Evolutionary conservation across 2,329 filamentous ascomycete species (phyloP), one percentile per base, ranked within the genome.

Genomic region (Hypoxylon sp.): DNA sequence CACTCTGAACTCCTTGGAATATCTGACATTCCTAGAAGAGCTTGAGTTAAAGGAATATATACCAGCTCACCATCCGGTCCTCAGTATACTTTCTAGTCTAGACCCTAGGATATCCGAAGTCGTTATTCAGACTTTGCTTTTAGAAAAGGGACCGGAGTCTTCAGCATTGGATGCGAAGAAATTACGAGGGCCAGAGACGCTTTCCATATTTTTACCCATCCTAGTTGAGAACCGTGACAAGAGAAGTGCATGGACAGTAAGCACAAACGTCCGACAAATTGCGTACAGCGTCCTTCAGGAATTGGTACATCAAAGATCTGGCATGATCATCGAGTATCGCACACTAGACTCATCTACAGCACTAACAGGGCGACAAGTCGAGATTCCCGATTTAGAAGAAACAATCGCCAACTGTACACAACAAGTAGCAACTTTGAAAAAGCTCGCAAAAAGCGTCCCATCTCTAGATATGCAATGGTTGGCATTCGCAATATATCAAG

Each of bases 231-330:
- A 76, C 37, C 78, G 78, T 34, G 63, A 74, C 0, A 75, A 72
- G 9, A 76, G 74, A 48, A 82, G 78, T 58, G 76, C 78, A 0
- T 83, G 81, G 81, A 74, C 77, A 19, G 65, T 72, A 27, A 82
- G 80, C 63, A 76, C 73, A 3, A 50, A 66, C 0, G 62, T 79
- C 21, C 77, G 81, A 11, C 68, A 77, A 21, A 67, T 80, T 12
- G 79, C 79, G 5, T 83, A 81, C 54, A 73, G 76, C 7, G 55
- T 80, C 9, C 58, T 80, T 16, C 76, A 76, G 57, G 34, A 48
- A 5, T 46, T 74, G 12, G 55, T 50, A 3, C 12, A 16, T 43
- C 41, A 51, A 25, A 37, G 29, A 32, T 66, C 61, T 14, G 51
- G 34, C 27, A 37, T 39, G 3, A 74, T 81, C 2, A 75, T 78